Conservation (phyloP, 768 basidiomycete genomes). For the Lyophyllum shimeji region DNA sequence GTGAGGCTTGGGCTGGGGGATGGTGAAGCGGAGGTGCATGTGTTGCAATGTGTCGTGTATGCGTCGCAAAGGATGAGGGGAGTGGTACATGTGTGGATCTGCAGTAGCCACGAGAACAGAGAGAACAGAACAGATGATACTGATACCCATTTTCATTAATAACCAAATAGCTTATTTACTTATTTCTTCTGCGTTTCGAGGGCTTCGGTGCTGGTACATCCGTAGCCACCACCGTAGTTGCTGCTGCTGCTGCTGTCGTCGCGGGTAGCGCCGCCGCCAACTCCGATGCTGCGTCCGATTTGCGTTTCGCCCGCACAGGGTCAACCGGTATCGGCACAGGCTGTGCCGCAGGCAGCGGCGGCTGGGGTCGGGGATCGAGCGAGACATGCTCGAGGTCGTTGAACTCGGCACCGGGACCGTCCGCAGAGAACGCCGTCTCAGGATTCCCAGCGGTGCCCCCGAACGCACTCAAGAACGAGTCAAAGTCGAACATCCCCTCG, state of each 20-base stretch:
- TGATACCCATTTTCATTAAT: background rate
- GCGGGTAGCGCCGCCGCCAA: background rate
- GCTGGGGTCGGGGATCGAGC: background rate
- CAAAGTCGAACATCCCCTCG: slow-evolving; percentile 14
- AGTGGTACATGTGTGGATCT: background rate
- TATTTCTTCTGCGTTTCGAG: slow-evolving; percentile 20
- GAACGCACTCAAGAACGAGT: slow-evolving; percentile 17
- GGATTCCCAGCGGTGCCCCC: background rate
- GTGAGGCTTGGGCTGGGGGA: background rate
- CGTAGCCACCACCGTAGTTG: background rate
- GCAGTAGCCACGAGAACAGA: too few relatives aligned
- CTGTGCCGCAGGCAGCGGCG: background rate
- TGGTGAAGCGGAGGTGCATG: background rate
- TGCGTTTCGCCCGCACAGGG: slow-evolving; percentile 15
- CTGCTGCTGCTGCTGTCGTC: background rate
- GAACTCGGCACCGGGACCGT: slow-evolving; percentile 7
- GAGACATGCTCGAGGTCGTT: slow-evolving; percentile 1
- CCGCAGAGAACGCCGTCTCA: slow-evolving; percentile 1
- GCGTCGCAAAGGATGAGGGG: too few relatives aligned
- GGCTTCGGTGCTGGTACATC: slow-evolving; percentile 1
- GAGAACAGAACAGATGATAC: too few relatives aligned
- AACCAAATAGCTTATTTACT: slow-evolving; percentile 15
- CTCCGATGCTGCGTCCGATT: slow-evolving; percentile 17
- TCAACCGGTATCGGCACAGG: background rate
- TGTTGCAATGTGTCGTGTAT: background rate